Percentiles rank a stretch among this genome's conserved stretches.
phyloP scores from a whole-genome alignment of 352 stramenopile species.

The Phytophthora fragariaefolia region DNA sequence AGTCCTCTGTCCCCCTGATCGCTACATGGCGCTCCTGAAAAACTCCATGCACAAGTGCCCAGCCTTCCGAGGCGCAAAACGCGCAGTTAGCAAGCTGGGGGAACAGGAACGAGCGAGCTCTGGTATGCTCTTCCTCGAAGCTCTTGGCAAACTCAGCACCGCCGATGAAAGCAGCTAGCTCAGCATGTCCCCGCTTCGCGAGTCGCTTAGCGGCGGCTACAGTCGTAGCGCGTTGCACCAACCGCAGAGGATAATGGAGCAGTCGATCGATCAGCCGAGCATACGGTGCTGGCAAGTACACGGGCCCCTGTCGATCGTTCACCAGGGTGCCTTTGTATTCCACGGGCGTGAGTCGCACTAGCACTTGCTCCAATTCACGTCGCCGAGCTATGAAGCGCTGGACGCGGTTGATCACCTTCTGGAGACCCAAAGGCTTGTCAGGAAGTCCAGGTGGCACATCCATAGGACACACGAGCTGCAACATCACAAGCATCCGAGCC shows the following conservation, averaged over 20 bases:
- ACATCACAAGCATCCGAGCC: slow-evolving; percentile 66
- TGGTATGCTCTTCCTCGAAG: slow-evolving; percentile 72
- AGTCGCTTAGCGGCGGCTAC: slow-evolving; percentile 57
- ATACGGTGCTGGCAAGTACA: slow-evolving; percentile 61
- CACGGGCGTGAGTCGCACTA: slow-evolving; percentile 54
- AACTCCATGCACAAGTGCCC: slow-evolving; percentile 79
- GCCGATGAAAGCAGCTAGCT: slow-evolving; percentile 65
- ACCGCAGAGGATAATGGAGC: slow-evolving; percentile 68
- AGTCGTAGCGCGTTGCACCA: slow-evolving; percentile 56
- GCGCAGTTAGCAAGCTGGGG: slow-evolving; percentile 56
- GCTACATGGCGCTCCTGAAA: slow-evolving; percentile 58
- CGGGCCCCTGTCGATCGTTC: slow-evolving; percentile 15
- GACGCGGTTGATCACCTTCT: slow-evolving; percentile 63
- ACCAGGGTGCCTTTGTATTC: slow-evolving; percentile 52
- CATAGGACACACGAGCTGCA: slow-evolving; percentile 68
- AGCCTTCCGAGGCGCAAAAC: slow-evolving; percentile 76
- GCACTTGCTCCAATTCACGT: slow-evolving; percentile 59
- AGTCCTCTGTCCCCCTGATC: slow-evolving; percentile 18
- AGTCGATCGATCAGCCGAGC: slow-evolving; percentile 66
- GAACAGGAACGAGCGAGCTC: slow-evolving; percentile 59
- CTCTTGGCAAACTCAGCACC: slow-evolving; percentile 71
- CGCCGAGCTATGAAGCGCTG: slow-evolving; percentile 56
- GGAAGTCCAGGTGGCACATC: slow-evolving; percentile 55
- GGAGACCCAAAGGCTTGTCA: slow-evolving; percentile 67
- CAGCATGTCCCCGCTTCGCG: slow-evolving; percentile 54